Base-by-base conservation (phyloP, 805 yeast genomes). In the Yarrowia sp. region DNA sequence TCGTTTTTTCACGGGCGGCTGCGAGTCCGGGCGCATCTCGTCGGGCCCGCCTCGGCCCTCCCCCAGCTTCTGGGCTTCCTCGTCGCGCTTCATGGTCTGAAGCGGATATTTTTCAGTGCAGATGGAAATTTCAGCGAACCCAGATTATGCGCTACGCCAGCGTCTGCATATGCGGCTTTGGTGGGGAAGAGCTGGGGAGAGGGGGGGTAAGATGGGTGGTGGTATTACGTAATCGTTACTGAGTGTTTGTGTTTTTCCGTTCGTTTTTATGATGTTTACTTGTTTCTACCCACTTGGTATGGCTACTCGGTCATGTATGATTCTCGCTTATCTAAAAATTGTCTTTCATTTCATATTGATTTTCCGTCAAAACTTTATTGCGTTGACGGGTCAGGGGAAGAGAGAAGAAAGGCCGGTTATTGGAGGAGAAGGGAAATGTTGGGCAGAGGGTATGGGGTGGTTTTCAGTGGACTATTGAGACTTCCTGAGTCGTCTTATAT, bases 1-100 rank as follows among this genome's bases (percentile, higher is more conserved):
- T 41, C 66, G 53, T 64, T 71, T 69, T 16, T 59, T 59, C 9
- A 35, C 42, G 15, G 52, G 52, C 12, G 65, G 65, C 41, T 12
- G 50, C 7, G 32, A 26, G 16, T 58, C 65, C 14, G 2, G 19
- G 15, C 9, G 41, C 3, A 9, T 3, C 8, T 59, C 65, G 14
- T 42, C 63, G 7, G 52, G 4, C 11, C 16, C 52, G 5, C 36
- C 52, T 3, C 36, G 53, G 19, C 16, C 14, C 19, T 49, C 53
- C 14, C 53, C 53, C 1, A 32, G 53, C 40, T 49, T 49, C 14
- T 49, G 53, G 15, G 40, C 19, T 45, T 59, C 65, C 35, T 59
- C 52, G 65, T 43, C 65, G 65, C 52, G 65, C 19, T 59, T 45
- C 65, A 59, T 59, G 7, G 38, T 4, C 26, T 10, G n/a, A 7